Conservation (phyloP, 139 green algal genomes). For the Tetradesmus obliquus region DNA sequence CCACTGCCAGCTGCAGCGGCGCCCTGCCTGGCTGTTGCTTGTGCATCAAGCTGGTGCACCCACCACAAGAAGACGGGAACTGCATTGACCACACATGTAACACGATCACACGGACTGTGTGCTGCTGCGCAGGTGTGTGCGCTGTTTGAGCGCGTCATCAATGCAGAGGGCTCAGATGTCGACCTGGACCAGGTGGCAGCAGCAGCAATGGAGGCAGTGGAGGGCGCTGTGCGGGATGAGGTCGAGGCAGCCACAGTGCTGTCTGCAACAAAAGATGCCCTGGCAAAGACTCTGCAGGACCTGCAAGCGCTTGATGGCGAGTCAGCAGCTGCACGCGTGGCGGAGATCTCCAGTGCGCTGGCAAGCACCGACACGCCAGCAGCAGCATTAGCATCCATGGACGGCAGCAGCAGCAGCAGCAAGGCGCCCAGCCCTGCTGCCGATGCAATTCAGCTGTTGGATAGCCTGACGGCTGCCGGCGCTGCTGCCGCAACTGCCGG, state of each 20-base stretch:
- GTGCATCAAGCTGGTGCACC: not conserved
- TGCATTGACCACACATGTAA: no score
- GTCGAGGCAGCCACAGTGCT: constrained; percentile 75
- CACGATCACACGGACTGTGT: not conserved
- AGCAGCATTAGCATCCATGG: not conserved
- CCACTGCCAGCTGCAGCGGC: no score
- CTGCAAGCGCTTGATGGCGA: constrained; percentile 55
- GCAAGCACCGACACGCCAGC: constrained; percentile 24
- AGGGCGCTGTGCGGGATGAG: constrained; percentile 85
- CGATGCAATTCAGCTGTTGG: constrained; percentile 39
- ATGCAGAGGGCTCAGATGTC: constrained; percentile 41
- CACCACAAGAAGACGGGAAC: no score
- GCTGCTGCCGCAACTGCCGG: not conserved
- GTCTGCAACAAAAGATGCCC: constrained; percentile 71
- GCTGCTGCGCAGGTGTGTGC: constrained; percentile 39
- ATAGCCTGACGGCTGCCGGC: constrained; percentile 12
- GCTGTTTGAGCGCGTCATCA: constrained; percentile 46
- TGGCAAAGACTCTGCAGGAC: constrained; percentile 75
- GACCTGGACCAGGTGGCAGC: constrained; percentile 61
- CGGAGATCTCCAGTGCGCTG: constrained; percentile 12
- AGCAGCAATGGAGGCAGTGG: constrained; percentile 82
- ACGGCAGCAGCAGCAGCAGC: not conserved
- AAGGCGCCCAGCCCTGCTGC: not conserved
- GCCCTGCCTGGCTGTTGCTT: no score
- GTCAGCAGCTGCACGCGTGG: not conserved